phyloP scores from a whole-genome alignment of 768 basidiomycete species.

The Baorangia bicolor region DNA sequence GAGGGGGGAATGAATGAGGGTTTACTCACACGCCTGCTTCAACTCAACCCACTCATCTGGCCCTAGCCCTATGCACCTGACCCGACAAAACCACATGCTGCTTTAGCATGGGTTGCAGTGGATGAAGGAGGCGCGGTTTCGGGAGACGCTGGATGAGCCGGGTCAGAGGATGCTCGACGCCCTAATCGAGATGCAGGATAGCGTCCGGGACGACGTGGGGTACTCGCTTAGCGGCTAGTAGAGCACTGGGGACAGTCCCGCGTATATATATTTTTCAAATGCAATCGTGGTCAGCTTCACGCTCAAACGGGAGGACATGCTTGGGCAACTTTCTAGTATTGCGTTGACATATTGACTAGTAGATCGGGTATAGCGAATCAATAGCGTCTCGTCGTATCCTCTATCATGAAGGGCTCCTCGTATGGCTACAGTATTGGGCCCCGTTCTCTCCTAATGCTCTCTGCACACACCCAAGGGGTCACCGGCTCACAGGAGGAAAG shows the following conservation, averaged over 20 bases:
- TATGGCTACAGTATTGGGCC: no score
- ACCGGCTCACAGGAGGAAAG: slow-evolving; percentile 41
- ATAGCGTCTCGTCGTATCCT: neutral
- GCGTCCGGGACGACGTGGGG: slow-evolving; percentile 40
- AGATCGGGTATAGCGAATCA: slow-evolving; percentile 14
- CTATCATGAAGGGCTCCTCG: neutral
- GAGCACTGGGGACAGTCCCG: no score
- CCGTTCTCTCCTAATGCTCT: neutral
- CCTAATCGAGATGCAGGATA: slow-evolving; percentile 53
- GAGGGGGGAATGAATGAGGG: no score
- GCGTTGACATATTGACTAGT: neutral
- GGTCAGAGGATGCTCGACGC: slow-evolving; percentile 58
- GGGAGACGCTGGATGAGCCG: slow-evolving; percentile 41
- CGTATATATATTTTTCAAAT: neutral
- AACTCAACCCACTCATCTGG: no score
- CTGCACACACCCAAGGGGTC: neutral
- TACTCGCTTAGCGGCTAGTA: slow-evolving; percentile 48
- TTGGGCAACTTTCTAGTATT: neutral
- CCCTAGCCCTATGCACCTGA: no score
- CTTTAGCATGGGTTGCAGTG: slow-evolving; percentile 72
- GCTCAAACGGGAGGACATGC: neutral
- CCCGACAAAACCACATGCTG: no score
- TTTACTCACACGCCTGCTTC: no score
- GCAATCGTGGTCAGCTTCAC: neutral
- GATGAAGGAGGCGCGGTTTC: slow-evolving; percentile 59